Evolutionary conservation across 2,329 filamentous ascomycete species (phyloP), one percentile per base, ranked within the genome.

Genomic region (Annulohypoxylon truncatum): DNA sequence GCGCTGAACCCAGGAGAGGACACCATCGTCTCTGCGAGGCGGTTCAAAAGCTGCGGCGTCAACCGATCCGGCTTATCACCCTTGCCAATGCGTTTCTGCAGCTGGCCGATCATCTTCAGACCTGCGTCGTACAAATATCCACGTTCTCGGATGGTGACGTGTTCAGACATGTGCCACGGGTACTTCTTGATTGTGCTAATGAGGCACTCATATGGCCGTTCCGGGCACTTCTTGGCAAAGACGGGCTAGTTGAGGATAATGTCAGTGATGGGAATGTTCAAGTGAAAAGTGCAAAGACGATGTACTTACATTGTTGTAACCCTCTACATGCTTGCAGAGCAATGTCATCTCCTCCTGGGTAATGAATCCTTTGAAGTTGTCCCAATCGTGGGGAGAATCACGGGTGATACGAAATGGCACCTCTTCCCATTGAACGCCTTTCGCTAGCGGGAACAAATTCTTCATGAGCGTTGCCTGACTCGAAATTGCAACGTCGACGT

Each of bases 171-270:
- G 64, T 85, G 82, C 89, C 89, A 91, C 0, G 89, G 89, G 44
- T 89, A 82, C 79, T 90, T 88, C 64, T 83, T 84, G 35, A 89
- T 74, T 0, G 85, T 90, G 74, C 86, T 89, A 70, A 91, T 89
- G 72, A 91, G 80, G 73, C 84, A 88, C 78, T 91, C 89, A 60
- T 86, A 90, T 1, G 88, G 85, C 12, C 89, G 84, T 77, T 91
- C 88, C 0, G 88, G 87, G 69, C 87, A 89, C 24, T 88, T 82
- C 61, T 81, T 83, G 7, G 86, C 84, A 73, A 87, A 90, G 0
- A 85, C 85, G 10, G 87, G 87, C 87, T 90, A 40, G 52, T 24
- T 3, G 13, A 46, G 29, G 12, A 20, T 35, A 40, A 40, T 8
- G 46, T 64, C 31, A 71, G 42, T 31, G 26, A 62, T 42, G 24